phyloP scores from a whole-genome alignment of 2,329 filamentous ascomycete genomes.

The Phaeophleospora eucalypticola region DNA sequence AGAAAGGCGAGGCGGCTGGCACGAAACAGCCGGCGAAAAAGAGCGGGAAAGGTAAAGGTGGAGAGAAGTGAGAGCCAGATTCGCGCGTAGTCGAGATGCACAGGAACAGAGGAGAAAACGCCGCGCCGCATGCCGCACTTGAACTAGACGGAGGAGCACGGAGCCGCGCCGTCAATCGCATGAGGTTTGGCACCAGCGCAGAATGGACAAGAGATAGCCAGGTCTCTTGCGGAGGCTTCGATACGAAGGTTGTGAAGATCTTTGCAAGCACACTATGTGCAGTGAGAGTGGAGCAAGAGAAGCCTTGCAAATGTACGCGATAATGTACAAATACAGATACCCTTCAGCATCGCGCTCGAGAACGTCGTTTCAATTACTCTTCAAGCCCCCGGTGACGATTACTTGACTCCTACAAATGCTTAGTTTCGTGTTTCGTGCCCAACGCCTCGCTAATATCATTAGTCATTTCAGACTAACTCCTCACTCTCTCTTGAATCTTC shows the following conservation, averaged over 20 bases:
- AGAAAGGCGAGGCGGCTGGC: constrained; percentile 43
- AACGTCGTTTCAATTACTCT: no score
- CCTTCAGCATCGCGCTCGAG: no score
- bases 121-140: not conserved
- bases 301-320: no score
- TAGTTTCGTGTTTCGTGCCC: not conserved
- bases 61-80: constrained; percentile 29
- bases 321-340: no score
- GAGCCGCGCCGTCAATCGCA: not conserved
- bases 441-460: constrained; percentile 4
- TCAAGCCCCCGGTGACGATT: no score
- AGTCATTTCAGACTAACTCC: constrained; percentile 2
- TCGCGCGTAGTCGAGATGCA: no score
- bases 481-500: constrained; percentile 42
- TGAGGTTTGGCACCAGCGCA: not conserved
- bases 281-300: no score
- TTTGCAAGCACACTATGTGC: not conserved
- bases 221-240: no score
- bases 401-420: no score
- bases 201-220: not conserved
- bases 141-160: no score
- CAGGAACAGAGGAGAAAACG: not conserved
- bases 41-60: constrained; percentile 34
- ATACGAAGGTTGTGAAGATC: not conserved
- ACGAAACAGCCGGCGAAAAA: constrained; percentile 34